A percentile compares a stretch with the other conserved stretches of the same genome.
phyloP scores from a whole-genome alignment of 768 basidiomycete genomes.

The Leucocoprinus leucothites region DNA sequence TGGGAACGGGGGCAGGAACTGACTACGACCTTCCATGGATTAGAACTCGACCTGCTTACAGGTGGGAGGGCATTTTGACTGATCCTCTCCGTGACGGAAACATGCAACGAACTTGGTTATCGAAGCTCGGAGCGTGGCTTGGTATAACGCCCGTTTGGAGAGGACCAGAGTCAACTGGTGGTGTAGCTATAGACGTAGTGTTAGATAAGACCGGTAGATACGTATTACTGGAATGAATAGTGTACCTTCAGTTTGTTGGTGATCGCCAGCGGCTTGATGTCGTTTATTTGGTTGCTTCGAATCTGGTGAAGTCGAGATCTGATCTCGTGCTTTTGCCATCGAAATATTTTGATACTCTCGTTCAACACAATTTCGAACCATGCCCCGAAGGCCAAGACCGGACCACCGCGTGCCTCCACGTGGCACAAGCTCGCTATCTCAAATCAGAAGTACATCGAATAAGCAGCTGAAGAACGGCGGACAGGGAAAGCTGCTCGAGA shows the following conservation, averaged over 20 bases:
- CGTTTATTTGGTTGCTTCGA: neutral
- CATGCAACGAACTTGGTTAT: constrained; percentile 34
- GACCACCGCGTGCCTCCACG: neutral
- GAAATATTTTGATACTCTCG: too few species aligned
- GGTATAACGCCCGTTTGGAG: constrained; percentile 66
- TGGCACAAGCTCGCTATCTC: neutral
- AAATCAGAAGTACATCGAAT: neutral
- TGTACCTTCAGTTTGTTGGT: too few species aligned
- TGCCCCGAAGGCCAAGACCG: constrained; percentile 38
- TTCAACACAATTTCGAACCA: too few species aligned
- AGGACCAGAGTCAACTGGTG: constrained; percentile 44
- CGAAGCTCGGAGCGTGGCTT: constrained; percentile 66
- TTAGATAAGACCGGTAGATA: constrained; percentile 53
- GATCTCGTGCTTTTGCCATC: neutral
- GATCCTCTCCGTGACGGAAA: constrained; percentile 44
- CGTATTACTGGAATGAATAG: constrained; percentile 34
- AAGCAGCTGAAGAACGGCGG: constrained; percentile 4
- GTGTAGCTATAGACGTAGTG: constrained; percentile 57
- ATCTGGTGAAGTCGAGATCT: neutral
- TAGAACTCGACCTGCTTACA: constrained; percentile 56
- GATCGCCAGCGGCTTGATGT: neutral
- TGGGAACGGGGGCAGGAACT: constrained; percentile 69
- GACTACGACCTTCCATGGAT: constrained; percentile 65
- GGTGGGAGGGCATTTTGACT: constrained; percentile 67
- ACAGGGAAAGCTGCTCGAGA: neutral